Evolutionary conservation across 73 alveolate species (phyloP), one percentile per base, ranked within the genome.

Genomic region (Paramecium biaurelia): DNA sequence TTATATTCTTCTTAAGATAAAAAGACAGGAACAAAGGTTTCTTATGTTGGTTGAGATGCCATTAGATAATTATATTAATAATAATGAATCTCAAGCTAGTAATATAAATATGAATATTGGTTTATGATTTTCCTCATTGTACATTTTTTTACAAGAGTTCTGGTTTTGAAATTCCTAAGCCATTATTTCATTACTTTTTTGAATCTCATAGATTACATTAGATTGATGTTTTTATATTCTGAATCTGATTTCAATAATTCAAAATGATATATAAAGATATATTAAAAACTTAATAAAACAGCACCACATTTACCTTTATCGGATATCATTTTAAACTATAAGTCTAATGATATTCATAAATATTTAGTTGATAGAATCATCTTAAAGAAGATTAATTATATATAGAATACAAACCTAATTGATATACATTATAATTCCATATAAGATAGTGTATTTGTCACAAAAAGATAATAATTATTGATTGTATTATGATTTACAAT

Each of bases 151-250:
- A 63, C 26, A 26, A 30, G 41, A 26, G 45, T 63, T 63, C 15
- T 63, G 15, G 24, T 49, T 63, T 63, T 63, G 12, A 0, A 49
- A 63, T 63, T 63, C 49, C 24, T 63, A 32, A 30, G 26, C 24
- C 84, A 63, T 63, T n/a, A n/a, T n/a, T 24, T 63, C 84, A 63
- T 63, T 49, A 63, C 84, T 63, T 26, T 63, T n/a, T n/a, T n/a
- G n/a, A n/a, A n/a, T n/a, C n/a, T n/a, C n/a, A n/a, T n/a, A n/a
- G n/a, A n/a, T n/a, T n/a, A n/a, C n/a, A n/a, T n/a, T n/a, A n/a
- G n/a, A n/a, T n/a, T n/a, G n/a, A n/a, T n/a, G n/a, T n/a, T n/a
- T n/a, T n/a, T n/a, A n/a, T n/a, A n/a, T n/a, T n/a, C n/a, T n/a
- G n/a, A n/a, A n/a, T n/a, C n/a, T n/a, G n/a, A n/a, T n/a, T n/a